phyloP scores from a whole-genome alignment of 352 stramenopile species.

The Globisporangium nagaii region DNA sequence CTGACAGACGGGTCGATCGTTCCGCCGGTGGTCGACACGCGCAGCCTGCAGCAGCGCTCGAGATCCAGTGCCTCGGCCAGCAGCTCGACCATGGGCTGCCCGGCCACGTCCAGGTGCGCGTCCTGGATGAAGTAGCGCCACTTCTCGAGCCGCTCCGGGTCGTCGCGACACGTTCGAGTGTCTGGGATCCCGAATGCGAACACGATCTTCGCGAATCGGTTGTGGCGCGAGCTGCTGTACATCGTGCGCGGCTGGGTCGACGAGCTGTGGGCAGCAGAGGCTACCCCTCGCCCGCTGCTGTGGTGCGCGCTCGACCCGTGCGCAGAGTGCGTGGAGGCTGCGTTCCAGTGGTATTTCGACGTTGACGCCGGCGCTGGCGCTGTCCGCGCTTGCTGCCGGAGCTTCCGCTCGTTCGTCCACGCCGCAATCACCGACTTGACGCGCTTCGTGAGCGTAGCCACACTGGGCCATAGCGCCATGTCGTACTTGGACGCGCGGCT shows the following conservation, averaged over 20 bases:
- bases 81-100: constrained; percentile 39
- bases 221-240: constrained; percentile 28
- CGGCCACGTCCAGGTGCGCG: constrained; percentile 26
- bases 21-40: constrained; percentile 8
- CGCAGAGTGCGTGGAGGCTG: background rate
- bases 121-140: constrained; percentile 80
- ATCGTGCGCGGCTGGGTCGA: background rate
- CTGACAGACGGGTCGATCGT: background rate
- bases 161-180: constrained; percentile 42
- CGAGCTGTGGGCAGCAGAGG: background rate
- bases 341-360: background rate
- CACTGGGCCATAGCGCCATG: constrained; percentile 34
- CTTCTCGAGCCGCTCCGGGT: constrained; percentile 52
- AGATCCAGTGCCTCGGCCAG: constrained; percentile 51
- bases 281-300: background rate
- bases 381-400: constrained; percentile 5
- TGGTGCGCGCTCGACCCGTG: background rate
- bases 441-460: constrained; percentile 45
- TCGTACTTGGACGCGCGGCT: constrained; percentile 26
- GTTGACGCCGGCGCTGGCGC: background rate
- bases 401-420: constrained; percentile 32
- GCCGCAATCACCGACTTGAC: constrained; percentile 40
- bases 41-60: constrained; percentile 51
- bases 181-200: constrained; percentile 78
- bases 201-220: constrained; percentile 74